Evolutionary conservation across 2,329 filamentous ascomycete genomes (phyloP), one percentile per base, ranked within the genome.

Genomic region (Alternaria tenuissima): DNA sequence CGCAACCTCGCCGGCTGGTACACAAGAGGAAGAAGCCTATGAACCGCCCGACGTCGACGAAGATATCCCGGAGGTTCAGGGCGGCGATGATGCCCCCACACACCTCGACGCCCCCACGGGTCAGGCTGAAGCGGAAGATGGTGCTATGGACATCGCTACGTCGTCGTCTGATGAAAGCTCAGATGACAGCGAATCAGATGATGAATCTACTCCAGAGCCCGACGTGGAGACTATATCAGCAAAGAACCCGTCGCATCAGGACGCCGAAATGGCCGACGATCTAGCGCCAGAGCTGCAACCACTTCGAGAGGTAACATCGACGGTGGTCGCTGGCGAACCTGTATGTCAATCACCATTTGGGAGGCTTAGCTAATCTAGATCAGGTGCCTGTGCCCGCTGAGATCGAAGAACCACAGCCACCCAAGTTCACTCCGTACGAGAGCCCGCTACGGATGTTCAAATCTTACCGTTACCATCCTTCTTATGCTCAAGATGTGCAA

Each of bases 391-490:
- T 47, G 18, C 8, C 55, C 5, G 59, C 55, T 6, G 61, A 66
- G 20, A 61, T 65, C 34, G 51, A 57, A 39, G 60, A 73, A 52
- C 46, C 59, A 36, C 59, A 73, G 36, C 46, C 59, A 28, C 36
- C 55, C 34, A 76, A 66, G 80, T 85, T 80, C 64, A 83, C 83
- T 34, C 89, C 93, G 3, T 99, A 99, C 79, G 85, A 91, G 74
- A 96, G 93, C 74, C 91, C 93, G 32, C 83, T 99, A 62, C 88
- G 87, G 68, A 86, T 87, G 69, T 97, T 98, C 79, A 92, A 89
- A 77, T 90, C 92, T 38, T 99, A 92, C 80, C 92, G 94, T 69
- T 97, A 94, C 76, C 94, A 98, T 75, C 92, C 92, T 32, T 83
- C 87, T 52, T 98, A 89, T 80, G 82, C 84, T 66, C 79, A 90